A percentile compares a stretch with the other conserved stretches of the same genome.
Evolutionary conservation across 176 grass and related monocot species (phyloP).

Genomic region (Oryza officinalis): DNA sequence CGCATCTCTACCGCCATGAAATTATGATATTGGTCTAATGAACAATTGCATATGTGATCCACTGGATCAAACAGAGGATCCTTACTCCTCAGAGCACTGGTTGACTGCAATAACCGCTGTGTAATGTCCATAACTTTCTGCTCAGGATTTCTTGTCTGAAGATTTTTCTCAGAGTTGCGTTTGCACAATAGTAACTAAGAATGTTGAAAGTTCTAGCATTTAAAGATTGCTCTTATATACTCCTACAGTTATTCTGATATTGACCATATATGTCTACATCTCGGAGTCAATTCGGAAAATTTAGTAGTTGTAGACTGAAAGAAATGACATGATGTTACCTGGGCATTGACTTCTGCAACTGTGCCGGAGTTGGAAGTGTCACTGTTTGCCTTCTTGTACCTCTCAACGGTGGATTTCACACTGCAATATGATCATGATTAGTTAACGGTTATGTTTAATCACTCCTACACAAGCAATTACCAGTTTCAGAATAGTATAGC

Average conservation of each 20-base stretch:
- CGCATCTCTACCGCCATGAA: conserved; percentile 7
- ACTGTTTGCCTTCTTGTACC: conserved; percentile 88
- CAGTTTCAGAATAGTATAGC: neutral
- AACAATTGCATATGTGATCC: neutral
- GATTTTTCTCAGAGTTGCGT: conserved; percentile 21
- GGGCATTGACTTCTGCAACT: conserved; percentile 74
- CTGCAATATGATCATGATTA: conserved; percentile 44
- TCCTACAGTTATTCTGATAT: neutral
- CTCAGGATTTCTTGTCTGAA: conserved; percentile 26
- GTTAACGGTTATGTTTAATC: neutral
- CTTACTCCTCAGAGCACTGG: neutral
- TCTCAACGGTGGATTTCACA: conserved; percentile 91
- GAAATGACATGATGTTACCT: conserved; percentile 65
- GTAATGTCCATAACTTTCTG: neutral
- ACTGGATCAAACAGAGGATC: conserved; percentile 13
- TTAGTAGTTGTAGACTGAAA: conserved; percentile 25
- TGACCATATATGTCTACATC: conserved; percentile 8
- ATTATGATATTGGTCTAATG: neutral
- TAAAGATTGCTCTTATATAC: neutral
- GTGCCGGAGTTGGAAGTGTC: conserved; percentile 66
- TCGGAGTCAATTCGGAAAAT: conserved; percentile 12
- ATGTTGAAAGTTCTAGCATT: conserved; percentile 15
- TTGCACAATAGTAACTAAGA: conserved; percentile 30
- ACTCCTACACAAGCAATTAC: neutral
- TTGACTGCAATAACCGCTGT: conserved; percentile 28